Conservation (phyloP, 108 stramenopile genomes). For the Pseudonitzschia pungens region DNA sequence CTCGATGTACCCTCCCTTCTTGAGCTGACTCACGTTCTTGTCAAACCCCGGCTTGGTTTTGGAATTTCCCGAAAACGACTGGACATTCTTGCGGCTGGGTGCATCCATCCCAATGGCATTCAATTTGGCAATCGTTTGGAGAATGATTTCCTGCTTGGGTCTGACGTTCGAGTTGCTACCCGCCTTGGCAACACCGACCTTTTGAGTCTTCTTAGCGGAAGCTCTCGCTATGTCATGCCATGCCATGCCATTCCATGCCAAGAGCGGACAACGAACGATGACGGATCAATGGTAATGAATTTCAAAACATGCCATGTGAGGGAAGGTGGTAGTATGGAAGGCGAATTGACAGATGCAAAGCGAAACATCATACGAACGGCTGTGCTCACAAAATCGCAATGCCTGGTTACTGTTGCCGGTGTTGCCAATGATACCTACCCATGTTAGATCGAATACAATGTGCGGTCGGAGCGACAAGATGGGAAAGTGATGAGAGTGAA, state of each 20-base stretch:
- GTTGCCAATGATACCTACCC: not conserved
- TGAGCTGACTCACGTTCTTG: slow-evolving; percentile 4
- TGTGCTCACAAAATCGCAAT: too few relatives aligned
- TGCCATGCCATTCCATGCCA: not conserved
- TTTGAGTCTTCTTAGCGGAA: not conserved
- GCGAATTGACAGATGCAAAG: too few relatives aligned
- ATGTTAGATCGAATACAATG: not conserved
- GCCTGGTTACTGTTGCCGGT: too few relatives aligned
- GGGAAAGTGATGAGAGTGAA: not conserved
- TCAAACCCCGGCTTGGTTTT: slow-evolving; percentile 8
- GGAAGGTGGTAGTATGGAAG: too few relatives aligned
- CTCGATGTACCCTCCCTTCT: slow-evolving; percentile 1
- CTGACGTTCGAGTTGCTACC: not conserved
- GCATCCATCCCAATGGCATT: slow-evolving; percentile 5
- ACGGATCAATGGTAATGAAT: too few relatives aligned
- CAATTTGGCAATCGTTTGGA: slow-evolving; percentile 4
- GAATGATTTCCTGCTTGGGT: not conserved
- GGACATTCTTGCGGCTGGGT: slow-evolving; percentile 2
- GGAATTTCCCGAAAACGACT: slow-evolving; percentile 12
- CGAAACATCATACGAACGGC: not conserved
- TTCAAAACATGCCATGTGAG: too few relatives aligned
- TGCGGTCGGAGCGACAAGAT: not conserved
- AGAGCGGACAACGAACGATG: not conserved
- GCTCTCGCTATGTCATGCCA: not conserved
- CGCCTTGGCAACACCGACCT: not conserved